Percentiles rank a stretch among this genome's conserved stretches.
These are phyloP conservation scores for Colletotrichum lindemuthianum DNA, from an alignment of 2,329 filamentous ascomycete genomes.

Conservation along the genomic window DNA sequence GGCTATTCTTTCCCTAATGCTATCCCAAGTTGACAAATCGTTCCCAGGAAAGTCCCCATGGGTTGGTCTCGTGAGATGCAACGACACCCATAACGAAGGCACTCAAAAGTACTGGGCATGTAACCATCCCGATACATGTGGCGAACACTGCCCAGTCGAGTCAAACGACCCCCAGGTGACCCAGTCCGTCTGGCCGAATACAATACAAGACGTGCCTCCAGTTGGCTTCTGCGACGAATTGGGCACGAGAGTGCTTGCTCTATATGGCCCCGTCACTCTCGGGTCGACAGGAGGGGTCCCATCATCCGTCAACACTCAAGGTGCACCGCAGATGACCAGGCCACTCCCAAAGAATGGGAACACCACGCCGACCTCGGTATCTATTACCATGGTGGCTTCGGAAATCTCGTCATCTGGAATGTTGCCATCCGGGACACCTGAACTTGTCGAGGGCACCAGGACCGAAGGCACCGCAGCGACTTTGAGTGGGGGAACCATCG, in stretches of 20 bases:
- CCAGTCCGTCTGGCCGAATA: slow-evolving; percentile 16
- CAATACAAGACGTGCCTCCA: slow-evolving; percentile 13
- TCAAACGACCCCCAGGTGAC: neutral
- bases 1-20: too few species aligned
- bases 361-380: neutral
- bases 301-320: neutral
- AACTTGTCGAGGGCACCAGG: neutral
- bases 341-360: neutral
- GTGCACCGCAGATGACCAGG: slow-evolving; percentile 4
- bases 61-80: slow-evolving; percentile 29
- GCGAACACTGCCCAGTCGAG: slow-evolving; percentile 19
- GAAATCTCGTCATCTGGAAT: neutral
- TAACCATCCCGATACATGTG: slow-evolving; percentile 31
- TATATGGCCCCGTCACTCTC: slow-evolving; percentile 8
- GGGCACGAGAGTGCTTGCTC: slow-evolving; percentile 14
- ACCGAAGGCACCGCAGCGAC: neutral
- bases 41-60: slow-evolving; percentile 31
- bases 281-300: slow-evolving; percentile 18
- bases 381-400: neutral
- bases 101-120: slow-evolving; percentile 24
- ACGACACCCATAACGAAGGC: slow-evolving; percentile 23
- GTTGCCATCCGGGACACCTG: neutral
- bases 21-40: neutral
- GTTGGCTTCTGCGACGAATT: slow-evolving; percentile 15
- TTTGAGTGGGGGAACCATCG: slow-evolving; percentile 13